Conservation (phyloP, 2,329 filamentous ascomycete genomes). For the Monosporascus ibericus region DNA sequence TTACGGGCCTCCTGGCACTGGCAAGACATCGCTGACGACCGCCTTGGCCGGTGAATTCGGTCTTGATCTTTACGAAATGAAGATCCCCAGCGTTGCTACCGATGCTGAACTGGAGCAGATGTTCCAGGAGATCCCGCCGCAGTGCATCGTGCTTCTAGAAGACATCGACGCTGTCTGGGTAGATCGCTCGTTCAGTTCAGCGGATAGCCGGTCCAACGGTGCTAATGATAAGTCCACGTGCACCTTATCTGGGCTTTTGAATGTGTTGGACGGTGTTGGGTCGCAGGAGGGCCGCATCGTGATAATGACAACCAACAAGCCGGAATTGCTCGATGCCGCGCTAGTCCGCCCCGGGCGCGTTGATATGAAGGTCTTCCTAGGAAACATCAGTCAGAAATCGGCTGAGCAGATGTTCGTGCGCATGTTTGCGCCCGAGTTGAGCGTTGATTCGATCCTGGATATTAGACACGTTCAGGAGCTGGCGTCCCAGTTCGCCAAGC, state of each 20-base stretch:
- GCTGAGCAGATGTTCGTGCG: slow-evolving; percentile 30
- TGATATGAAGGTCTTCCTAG: slow-evolving; percentile 48
- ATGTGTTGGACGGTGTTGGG: slow-evolving; percentile 59
- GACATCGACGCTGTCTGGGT: slow-evolving; percentile 46
- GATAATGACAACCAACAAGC: slow-evolving; percentile 62
- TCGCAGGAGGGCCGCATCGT: slow-evolving; percentile 59
- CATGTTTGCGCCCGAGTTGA: slow-evolving; percentile 26
- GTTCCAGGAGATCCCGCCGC: slow-evolving; percentile 44
- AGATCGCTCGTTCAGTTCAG: slow-evolving; percentile 27
- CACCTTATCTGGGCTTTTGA: slow-evolving; percentile 55
- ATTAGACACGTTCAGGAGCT: slow-evolving; percentile 13
- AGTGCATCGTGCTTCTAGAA: slow-evolving; percentile 50
- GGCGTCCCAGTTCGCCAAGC: slow-evolving; percentile 21
- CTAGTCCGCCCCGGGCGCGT: slow-evolving; percentile 56
- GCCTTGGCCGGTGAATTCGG: slow-evolving; percentile 46
- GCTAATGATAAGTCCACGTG: slow-evolving; percentile 30
- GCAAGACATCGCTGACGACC: slow-evolving; percentile 40
- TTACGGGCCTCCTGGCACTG: slow-evolving; percentile 26
- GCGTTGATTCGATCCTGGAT: background rate
- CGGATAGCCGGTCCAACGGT: slow-evolving; percentile 15
- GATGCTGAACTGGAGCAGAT: slow-evolving; percentile 45
- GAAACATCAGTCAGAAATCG: slow-evolving; percentile 27
- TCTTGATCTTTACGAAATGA: slow-evolving; percentile 47
- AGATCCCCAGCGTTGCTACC: slow-evolving; percentile 31
- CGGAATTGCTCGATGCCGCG: slow-evolving; percentile 52